Percentiles rank a stretch among this genome's conserved stretches.
Evolutionary conservation across 2,329 filamentous ascomycete species (phyloP).

Genomic region (Ophiostoma angusticollis): DNA sequence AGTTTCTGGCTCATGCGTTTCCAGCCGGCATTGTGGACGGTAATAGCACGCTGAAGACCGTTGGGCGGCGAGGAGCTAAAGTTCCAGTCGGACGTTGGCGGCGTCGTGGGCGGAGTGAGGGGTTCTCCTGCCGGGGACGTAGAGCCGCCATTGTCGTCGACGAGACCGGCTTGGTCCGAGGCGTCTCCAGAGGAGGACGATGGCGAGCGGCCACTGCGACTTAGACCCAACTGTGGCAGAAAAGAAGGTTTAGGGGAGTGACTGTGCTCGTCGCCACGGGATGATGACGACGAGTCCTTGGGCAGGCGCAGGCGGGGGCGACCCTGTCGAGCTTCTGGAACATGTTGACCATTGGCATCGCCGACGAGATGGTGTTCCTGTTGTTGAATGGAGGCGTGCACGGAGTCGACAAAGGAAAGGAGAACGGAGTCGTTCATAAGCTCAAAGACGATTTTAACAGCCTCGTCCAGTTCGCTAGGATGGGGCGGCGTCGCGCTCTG

Average conservation of each 20-base stretch:
- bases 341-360: constrained; percentile 1
- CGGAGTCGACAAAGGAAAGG: constrained; percentile 73
- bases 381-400: constrained; percentile 21
- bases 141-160: constrained; percentile 54
- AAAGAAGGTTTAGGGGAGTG: constrained; percentile 33
- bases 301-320: constrained; percentile 27
- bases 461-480: constrained; percentile 65
- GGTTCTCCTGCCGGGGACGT: constrained; percentile 44
- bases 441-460: constrained; percentile 81
- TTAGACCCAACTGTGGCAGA: constrained; percentile 29
- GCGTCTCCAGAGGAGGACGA: constrained; percentile 32
- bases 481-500: constrained; percentile 48
- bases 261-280: constrained; percentile 24
- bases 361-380: constrained; percentile 13
- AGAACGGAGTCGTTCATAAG: constrained; percentile 96
- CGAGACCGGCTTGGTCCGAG: constrained; percentile 37
- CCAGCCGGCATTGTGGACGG: constrained; percentile 46
- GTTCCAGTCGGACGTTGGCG: constrained; percentile 47
- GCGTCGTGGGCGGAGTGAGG: constrained; percentile 63
- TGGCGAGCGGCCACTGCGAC: constrained; percentile 28
- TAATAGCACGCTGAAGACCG: constrained; percentile 40
- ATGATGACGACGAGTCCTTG: constrained; percentile 20
- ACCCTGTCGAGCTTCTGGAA: constrained; percentile 19
- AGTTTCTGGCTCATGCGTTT: constrained; percentile 52
- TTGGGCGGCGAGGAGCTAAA: constrained; percentile 39